phyloP scores from a whole-genome alignment of 169 alveolate species.

The Perkinsus olseni region DNA sequence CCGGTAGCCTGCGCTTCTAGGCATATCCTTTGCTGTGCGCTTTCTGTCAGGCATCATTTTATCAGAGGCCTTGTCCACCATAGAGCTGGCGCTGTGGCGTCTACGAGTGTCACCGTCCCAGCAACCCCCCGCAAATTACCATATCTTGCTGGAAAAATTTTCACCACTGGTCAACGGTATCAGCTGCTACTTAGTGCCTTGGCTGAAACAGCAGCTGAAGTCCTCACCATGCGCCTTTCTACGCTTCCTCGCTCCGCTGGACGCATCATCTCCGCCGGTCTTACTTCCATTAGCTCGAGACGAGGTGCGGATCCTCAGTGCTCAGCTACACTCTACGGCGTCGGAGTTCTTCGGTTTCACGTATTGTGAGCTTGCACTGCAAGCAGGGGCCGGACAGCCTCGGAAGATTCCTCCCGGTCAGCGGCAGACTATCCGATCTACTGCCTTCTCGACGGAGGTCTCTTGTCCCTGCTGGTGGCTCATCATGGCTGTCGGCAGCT shows the following conservation, averaged over 20 bases:
- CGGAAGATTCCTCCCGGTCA: background rate
- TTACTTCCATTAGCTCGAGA: background rate
- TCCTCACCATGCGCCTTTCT: background rate
- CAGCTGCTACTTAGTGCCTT: background rate
- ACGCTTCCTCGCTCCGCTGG: background rate
- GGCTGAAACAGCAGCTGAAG: background rate
- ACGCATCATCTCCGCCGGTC: background rate
- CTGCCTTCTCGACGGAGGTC: background rate
- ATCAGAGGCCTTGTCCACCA: background rate
- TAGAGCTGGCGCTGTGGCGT: background rate
- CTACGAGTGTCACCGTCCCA: background rate
- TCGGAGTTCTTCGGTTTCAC: background rate
- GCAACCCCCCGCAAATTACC: background rate
- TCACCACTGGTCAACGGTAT: background rate
- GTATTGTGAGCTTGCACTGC: background rate
- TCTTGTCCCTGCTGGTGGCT: background rate
- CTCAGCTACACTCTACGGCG: background rate
- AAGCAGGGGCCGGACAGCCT: background rate
- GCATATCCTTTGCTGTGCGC: background rate
- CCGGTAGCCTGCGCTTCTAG: background rate
- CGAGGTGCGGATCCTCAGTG: background rate
- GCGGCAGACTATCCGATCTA: background rate
- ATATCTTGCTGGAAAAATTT: background rate
- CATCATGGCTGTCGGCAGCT: background rate
- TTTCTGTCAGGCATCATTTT: background rate